phyloP scores from a whole-genome alignment of 768 basidiomycete genomes.

The Phlegmacium glaucopus region DNA sequence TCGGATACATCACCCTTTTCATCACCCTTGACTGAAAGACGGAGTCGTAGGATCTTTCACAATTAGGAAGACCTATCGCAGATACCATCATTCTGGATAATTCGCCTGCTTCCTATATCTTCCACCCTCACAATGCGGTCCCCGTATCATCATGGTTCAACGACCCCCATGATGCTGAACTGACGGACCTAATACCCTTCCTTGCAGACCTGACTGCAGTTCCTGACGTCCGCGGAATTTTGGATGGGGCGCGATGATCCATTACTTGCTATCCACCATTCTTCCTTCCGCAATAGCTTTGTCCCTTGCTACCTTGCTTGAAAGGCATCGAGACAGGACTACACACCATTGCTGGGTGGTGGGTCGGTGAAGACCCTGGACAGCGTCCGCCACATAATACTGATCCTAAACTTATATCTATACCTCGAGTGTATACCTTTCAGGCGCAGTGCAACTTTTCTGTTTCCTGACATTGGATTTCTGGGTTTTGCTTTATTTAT shows the following conservation, averaged over 20 bases:
- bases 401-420: slow-evolving; percentile 6
- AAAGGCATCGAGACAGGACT: not conserved
- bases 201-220: slow-evolving; percentile 82
- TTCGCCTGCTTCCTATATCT: slow-evolving; percentile 98
- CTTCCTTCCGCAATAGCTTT: not conserved
- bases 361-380: slow-evolving; percentile 9
- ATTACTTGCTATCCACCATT: not conserved
- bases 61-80: slow-evolving; percentile 88
- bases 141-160: slow-evolving; percentile 99
- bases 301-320: not conserved
- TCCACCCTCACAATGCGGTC: slow-evolving; percentile 98
- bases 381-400: slow-evolving; percentile 2
- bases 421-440: slow-evolving; percentile 21
- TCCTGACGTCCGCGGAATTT: slow-evolving; percentile 86
- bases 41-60: slow-evolving; percentile 80
- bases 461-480: slow-evolving; percentile 1
- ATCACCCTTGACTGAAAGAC: not conserved
- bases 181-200: slow-evolving; percentile 95
- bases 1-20: slow-evolving; percentile 22
- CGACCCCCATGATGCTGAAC: slow-evolving; percentile 96
- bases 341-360: not conserved
- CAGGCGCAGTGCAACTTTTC: slow-evolving; percentile 6
- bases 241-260: slow-evolving; percentile 73
- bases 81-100: slow-evolving; percentile 99
- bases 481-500: slow-evolving; percentile 13